Conservation (phyloP, 352 stramenopile species). For the Pythium periplocum region DNA sequence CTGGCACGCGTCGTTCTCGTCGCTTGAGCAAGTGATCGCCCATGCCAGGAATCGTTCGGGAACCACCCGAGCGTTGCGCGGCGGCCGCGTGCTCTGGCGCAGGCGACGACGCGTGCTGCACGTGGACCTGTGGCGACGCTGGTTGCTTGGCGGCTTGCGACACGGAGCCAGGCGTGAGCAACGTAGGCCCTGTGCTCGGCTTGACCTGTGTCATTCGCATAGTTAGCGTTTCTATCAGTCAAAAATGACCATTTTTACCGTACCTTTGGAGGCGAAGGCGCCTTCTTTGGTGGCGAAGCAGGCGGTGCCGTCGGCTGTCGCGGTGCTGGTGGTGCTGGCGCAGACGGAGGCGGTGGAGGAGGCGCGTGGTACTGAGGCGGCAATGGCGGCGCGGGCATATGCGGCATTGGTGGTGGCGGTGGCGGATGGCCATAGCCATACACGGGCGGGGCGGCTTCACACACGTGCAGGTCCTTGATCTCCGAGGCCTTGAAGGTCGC, state of each 20-base stretch:
- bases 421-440: conserved; percentile 9
- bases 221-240: no score
- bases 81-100: no score
- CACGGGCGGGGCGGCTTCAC: conserved; percentile 48
- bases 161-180: conserved; percentile 53
- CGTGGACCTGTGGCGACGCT: conserved; percentile 5
- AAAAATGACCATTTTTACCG: no score
- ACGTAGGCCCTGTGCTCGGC: conserved; percentile 20
- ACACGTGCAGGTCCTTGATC: conserved; percentile 85
- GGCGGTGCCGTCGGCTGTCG: background rate
- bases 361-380: conserved; percentile 9
- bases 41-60: conserved; percentile 76
- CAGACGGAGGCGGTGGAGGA: conserved; percentile 11
- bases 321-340: conserved; percentile 16
- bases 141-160: conserved; percentile 23
- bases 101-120: no score
- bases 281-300: conserved; percentile 2
- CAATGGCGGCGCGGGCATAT: conserved; percentile 2
- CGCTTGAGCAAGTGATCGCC: conserved; percentile 73
- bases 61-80: conserved; percentile 5
- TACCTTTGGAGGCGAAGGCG: no score
- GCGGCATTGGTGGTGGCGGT: conserved; percentile 11
- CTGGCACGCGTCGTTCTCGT: conserved; percentile 62
- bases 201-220: conserved; percentile 3
- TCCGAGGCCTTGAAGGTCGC: conserved; percentile 79